Conservation (phyloP, 179 eudicot species). For the Corrigiola litoralis region DNA sequence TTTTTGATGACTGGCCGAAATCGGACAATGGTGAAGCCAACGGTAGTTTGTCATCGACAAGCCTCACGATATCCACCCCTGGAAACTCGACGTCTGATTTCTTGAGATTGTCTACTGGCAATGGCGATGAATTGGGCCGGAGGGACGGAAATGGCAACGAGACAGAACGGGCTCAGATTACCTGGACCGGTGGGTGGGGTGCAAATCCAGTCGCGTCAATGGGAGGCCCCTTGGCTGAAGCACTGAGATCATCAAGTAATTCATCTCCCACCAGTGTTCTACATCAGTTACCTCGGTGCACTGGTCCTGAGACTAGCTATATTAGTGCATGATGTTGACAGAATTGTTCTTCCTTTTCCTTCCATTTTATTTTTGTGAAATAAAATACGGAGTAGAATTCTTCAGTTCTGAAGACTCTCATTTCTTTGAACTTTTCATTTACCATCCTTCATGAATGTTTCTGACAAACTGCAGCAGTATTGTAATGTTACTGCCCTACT, state of each 20-base stretch:
- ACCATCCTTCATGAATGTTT: not conserved
- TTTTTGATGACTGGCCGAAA: slow-evolving; percentile 75
- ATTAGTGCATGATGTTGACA: slow-evolving; percentile 32
- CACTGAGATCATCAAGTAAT: slow-evolving; percentile 53
- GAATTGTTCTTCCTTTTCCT: not conserved
- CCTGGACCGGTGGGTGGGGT: slow-evolving; percentile 44
- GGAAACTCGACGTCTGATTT: slow-evolving; percentile 49
- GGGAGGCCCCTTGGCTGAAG: slow-evolving; percentile 92
- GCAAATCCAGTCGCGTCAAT: slow-evolving; percentile 42
- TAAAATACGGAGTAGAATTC: not conserved
- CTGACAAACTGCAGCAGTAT: not conserved
- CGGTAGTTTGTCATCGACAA: slow-evolving; percentile 25
- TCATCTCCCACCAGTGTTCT: slow-evolving; percentile 60
- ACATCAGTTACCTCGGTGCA: slow-evolving; percentile 38
- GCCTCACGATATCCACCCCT: slow-evolving; percentile 53
- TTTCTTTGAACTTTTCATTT: not conserved
- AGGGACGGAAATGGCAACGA: slow-evolving; percentile 14
- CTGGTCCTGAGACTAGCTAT: slow-evolving; percentile 45
- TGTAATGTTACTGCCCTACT: not conserved
- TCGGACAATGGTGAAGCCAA: slow-evolving; percentile 21
- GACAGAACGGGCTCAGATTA: slow-evolving; percentile 26
- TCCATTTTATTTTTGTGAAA: not conserved
- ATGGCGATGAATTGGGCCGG: slow-evolving; percentile 25
- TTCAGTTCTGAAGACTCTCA: too few species aligned
- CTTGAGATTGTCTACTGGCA: slow-evolving; percentile 60